Evolutionary conservation across 768 basidiomycete genomes (phyloP), one percentile per base, ranked within the genome.

Genomic region (Clitopilus passeckerianus): DNA sequence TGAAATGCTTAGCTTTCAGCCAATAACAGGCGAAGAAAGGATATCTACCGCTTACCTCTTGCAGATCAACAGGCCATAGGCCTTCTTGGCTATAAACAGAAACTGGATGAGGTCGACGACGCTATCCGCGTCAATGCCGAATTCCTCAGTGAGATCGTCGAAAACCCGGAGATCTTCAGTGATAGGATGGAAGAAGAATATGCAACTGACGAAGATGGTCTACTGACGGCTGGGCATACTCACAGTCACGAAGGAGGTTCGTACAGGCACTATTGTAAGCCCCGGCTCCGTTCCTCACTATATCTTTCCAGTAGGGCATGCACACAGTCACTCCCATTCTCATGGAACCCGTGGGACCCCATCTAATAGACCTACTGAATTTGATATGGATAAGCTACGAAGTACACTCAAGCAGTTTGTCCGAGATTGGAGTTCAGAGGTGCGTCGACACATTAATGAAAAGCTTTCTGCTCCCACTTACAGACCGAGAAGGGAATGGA

Each of bases 371-470:
- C 82, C 86, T 0, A 85, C 82, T 0, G 90, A 92, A 35, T 82
- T 83, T 61, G 90, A 93, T 64, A 89, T 91, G 86, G 93, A 97
- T 69, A 95, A 96, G 68, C 76, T 98, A 41, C 77, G 94, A 59
- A 95, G 93, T 67, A 96, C 95, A 0, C 72, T 98, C 37, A 93
- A 96, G 67, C 94, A 96, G 66, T 89, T 96, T 56, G 94, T 94
- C 9, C 81, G 95, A 12, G 95, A 98, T 68, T 98, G 95, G 95
- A 91, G 90, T 60, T 81, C 78, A 63, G 89, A 93, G 77, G 92
- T 93, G 18, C 43, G 41, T 35, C 4, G 34, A 59, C 37, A 30
- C 52, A 18, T 1, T 22, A 12, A 54, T 20, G 12, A 27, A 2
- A 43, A n/a, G n/a, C n/a, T n/a, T 34, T 30, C 37, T 16, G 30